A percentile compares a stretch with the other conserved stretches of the same genome.
These are phyloP conservation scores for Heracleum sosnowskyi DNA, from an alignment of 129 eudicot genomes.

Conservation along the genomic window DNA sequence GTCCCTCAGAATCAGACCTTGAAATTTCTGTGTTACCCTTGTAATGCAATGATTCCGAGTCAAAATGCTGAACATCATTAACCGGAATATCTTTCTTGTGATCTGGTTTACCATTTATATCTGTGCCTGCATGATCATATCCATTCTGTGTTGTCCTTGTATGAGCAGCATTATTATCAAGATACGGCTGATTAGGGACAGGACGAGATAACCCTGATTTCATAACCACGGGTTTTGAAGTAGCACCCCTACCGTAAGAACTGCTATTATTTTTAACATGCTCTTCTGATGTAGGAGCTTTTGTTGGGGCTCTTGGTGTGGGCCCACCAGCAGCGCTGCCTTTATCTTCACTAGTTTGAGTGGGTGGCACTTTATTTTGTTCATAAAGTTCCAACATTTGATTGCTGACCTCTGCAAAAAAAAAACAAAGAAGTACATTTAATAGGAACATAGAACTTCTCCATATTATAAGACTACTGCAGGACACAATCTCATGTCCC, in stretches of 20 bases:
- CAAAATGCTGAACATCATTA: conserved; percentile 12
- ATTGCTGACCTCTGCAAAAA: conserved; percentile 87
- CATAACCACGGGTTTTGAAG: conserved; percentile 38
- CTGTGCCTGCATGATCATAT: conserved; percentile 33
- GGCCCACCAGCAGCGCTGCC: conserved; percentile 62
- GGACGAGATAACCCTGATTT: conserved; percentile 29
- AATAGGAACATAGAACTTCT: background rate
- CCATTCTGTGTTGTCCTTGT: conserved; percentile 26
- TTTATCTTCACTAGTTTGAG: conserved; percentile 86
- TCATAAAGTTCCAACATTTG: conserved; percentile 95
- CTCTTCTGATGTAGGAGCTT: conserved; percentile 39
- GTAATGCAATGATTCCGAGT: conserved; percentile 21
- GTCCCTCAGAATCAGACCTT: conserved; percentile 23
- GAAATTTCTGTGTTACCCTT: background rate
- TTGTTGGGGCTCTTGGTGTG: conserved; percentile 35
- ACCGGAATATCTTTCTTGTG: conserved; percentile 29
- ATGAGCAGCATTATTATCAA: conserved; percentile 37
- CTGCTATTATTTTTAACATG: conserved; percentile 30
- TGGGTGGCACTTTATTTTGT: conserved; percentile 65
- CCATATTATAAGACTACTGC: background rate
- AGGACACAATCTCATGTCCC: background rate
- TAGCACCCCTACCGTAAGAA: conserved; percentile 27
- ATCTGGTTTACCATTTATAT: conserved; percentile 21
- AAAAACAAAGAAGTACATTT: background rate
- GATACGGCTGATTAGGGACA: conserved; percentile 29